Base-by-base conservation (phyloP, 306 rosid genomes). In the Parietaria judaica region DNA sequence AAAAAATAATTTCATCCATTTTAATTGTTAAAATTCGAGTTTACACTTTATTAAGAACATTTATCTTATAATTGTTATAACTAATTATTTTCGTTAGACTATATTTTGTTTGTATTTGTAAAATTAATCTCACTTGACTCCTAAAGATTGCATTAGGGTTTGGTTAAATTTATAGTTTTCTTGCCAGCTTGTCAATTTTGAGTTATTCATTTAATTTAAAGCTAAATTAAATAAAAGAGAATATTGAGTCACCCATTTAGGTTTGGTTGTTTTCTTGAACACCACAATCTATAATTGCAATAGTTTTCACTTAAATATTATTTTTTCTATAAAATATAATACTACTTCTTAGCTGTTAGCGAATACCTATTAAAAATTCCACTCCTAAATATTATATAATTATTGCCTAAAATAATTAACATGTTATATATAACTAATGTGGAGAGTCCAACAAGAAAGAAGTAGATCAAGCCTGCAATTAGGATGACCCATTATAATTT, bases 311-410 rank as follows among this genome's bases (percentile, higher is more conserved):
- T 14, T 58, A 16, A 56, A 45, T 56, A 17, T 67, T 48, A 1
- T 50, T 44, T 15, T 23, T 46, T 8, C 11, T 47, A 62, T 46
- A 23, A 23, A 23, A 11, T 53, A 55, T 14, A 39, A 60, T 54
- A 72, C 36, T 62, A 39, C 14, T 66, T 66, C 64, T 61, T 63
- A 70, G 76, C 68, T 69, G 73, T 68, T 50, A 14, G 54, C 65
- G 60, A 68, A 54, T 57, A 69, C 14, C 56, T 14, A 56, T 63
- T 34, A 15, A 54, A 61, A 49, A 54, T 50, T 16, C 14, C 15
- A 13, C 13, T 17, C 3, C 4, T 1, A 7, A 58, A 39, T 58
- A 51, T 51, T 54, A 13, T 58, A 51, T 51, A 35, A n/a, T 54
- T 23, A 56, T 58, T 56, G 31, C 31, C 2, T 23, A 23, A 23